Base-by-base conservation (phyloP, 495 filamentous ascomycete species). In the Neurospora sp. region DNA sequence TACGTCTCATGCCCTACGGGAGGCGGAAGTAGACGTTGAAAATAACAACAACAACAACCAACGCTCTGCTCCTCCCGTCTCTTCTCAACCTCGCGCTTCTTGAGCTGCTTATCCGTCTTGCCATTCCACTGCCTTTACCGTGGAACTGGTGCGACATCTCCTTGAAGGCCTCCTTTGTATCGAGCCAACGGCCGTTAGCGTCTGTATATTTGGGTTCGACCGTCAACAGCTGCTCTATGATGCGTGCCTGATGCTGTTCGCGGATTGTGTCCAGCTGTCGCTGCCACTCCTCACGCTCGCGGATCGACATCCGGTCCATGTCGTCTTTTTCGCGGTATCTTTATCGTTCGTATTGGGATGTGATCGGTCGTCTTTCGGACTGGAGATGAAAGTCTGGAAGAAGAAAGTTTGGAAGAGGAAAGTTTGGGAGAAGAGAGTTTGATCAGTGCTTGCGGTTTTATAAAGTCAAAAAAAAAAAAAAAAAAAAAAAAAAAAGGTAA, bases 81-180 rank as follows among this genome's bases (percentile, higher is more conserved):
- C 27, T 94, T 95, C 84, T 98, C 94, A 75, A 95, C 94, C 71
- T 95, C 96, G 82, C 97, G 95, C 89, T 96, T 97, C 89, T 98
- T 97, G 69, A 99, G 82, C 70, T 88, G 85, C 84, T 98, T 98
- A 85, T 98, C 95, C 31, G 94, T 98, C 90, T 99, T 99, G 84
- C 92, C 92, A 87, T 98, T 70, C 96, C 96, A 78, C 91, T 94
- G 59, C 94, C 94, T 84, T 98, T 97, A 70, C 96, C 96, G 83
- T 99, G 96, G 89, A 99, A 99, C 81, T 96, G 92, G 83, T 99
- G 96, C 77, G 90, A 93, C 61, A 98, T 85, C 78, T 98, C 75
- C 78, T 86, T 86, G 86, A 98, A 99, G 2, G 96, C 96, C 82
- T 99, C 96, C 84, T 98, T 99, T 78, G 91, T 89, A 76, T 91